A percentile compares a stretch with the other conserved stretches of the same genome.
These are phyloP conservation scores for Xylaria scruposa DNA, from an alignment of 495 filamentous ascomycete species.

Conservation along the genomic window DNA sequence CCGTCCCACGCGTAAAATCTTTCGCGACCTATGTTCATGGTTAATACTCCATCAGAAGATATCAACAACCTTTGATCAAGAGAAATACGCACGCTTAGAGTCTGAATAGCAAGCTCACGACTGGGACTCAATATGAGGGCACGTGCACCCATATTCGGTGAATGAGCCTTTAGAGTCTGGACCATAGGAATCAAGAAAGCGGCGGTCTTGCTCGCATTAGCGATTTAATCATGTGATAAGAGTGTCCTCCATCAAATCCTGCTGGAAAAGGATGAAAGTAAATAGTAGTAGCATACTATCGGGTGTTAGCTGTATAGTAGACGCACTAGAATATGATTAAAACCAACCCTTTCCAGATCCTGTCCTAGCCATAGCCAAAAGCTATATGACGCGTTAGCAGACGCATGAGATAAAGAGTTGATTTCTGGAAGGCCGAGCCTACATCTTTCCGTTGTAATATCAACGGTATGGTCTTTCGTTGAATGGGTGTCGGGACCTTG, in stretches of 20 bases:
- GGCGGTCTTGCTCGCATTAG: constrained; percentile 60
- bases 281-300: constrained; percentile 5
- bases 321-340: background rate
- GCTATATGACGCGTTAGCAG: constrained; percentile 36
- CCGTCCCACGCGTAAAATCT: constrained; percentile 87
- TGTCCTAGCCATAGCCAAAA: constrained; percentile 96
- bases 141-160: constrained; percentile 79
- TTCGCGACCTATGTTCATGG: constrained; percentile 73
- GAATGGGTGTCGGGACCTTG: constrained; percentile 94
- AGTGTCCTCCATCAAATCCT: background rate
- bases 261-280: background rate
- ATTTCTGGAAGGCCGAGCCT: constrained; percentile 2
- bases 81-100: constrained; percentile 57
- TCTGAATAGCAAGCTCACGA: constrained; percentile 91
- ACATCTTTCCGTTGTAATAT: constrained; percentile 47
- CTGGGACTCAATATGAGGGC: constrained; percentile 90
- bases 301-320: background rate
- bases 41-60: background rate
- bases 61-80: background rate
- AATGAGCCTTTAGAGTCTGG: constrained; percentile 90
- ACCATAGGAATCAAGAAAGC: constrained; percentile 99
- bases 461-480: constrained; percentile 93
- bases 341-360: constrained; percentile 79
- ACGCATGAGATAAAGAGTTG: background rate
- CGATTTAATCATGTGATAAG: background rate